These are phyloP conservation scores for Luvunga scandens DNA, from an alignment of 345 rosid species.

Conservation along the genomic window DNA sequence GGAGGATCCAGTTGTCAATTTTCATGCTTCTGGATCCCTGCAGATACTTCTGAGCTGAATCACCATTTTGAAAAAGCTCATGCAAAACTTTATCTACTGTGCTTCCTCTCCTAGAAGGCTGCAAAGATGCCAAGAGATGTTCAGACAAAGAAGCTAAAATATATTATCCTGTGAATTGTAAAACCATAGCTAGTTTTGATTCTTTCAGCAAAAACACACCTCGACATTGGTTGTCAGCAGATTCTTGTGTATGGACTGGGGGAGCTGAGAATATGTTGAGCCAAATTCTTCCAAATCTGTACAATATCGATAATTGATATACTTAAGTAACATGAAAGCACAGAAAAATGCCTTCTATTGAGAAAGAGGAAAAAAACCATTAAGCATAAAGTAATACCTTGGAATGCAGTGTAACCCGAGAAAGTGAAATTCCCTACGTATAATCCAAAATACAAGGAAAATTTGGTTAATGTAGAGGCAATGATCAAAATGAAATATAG, in stretches of 20 bases:
- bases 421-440: conserved; percentile 23
- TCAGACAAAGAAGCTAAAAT: conserved; percentile 5
- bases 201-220: conserved; percentile 30
- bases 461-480: conserved; percentile 1
- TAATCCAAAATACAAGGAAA: background rate
- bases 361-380: background rate
- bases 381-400: conserved; percentile 14
- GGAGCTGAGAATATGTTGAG: conserved; percentile 47
- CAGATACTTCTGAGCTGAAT: conserved; percentile 73
- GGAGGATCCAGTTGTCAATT: conserved; percentile 72
- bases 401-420: conserved; percentile 15
- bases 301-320: conserved; percentile 8
- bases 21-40: conserved; percentile 64
- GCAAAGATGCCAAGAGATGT: conserved; percentile 13
- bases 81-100: conserved; percentile 57
- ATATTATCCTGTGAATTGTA: background rate
- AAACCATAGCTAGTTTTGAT: conserved; percentile 2
- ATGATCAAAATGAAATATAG: background rate
- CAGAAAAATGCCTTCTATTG: background rate
- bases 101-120: conserved; percentile 58
- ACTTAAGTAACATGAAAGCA: background rate
- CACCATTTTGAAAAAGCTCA: conserved; percentile 77
- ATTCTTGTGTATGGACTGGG: conserved; percentile 55
- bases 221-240: conserved; percentile 40
- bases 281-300: conserved; percentile 50